These are phyloP conservation scores for Mycena belliarum DNA, from an alignment of 768 basidiomycete species.

Conservation along the genomic window DNA sequence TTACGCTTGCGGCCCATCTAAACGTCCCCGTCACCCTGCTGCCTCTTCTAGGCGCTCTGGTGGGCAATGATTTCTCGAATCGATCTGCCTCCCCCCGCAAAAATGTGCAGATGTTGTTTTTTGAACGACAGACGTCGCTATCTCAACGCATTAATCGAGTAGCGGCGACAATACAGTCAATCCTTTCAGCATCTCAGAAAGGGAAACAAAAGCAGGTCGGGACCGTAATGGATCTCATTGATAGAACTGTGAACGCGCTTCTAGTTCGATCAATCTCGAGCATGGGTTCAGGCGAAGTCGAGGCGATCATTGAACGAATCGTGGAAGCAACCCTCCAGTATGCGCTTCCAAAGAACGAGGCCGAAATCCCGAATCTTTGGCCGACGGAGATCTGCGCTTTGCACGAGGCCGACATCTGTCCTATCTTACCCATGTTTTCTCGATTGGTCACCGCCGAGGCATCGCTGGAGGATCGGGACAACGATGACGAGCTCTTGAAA, in stretches of 20 bases:
- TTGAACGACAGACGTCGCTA: conserved; percentile 57
- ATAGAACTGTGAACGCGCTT: conserved; percentile 61
- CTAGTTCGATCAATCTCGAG: conserved; percentile 48
- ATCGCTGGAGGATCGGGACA: conserved; percentile 28
- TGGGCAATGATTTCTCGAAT: conserved; percentile 80
- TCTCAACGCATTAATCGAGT: conserved; percentile 69
- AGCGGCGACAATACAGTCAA: conserved; percentile 54
- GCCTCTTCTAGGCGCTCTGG: conserved; percentile 74
- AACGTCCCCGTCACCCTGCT: conserved; percentile 70
- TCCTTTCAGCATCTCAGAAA: conserved; percentile 53
- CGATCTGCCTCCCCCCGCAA: conserved; percentile 48
- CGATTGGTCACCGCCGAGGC: conserved; percentile 38
- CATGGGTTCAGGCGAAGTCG: conserved; percentile 64
- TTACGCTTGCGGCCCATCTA: conserved; percentile 61
- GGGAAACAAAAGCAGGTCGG: conserved; percentile 55
- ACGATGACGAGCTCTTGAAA: conserved; percentile 25
- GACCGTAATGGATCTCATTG: conserved; percentile 79
- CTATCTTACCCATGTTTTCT: conserved; percentile 54
- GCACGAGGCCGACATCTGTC: conserved; percentile 59
- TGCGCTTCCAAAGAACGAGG: conserved; percentile 63
- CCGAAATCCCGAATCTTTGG: conserved; percentile 48
- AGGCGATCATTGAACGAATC: conserved; percentile 63
- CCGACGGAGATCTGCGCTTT: conserved; percentile 60
- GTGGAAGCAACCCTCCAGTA: conserved; percentile 79
- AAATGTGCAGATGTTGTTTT: conserved; percentile 64